A percentile compares a stretch with the other conserved stretches of the same genome.
phyloP scores from a whole-genome alignment of 1,284 basidiomycete genomes.

The Microbotryum saponariae region DNA sequence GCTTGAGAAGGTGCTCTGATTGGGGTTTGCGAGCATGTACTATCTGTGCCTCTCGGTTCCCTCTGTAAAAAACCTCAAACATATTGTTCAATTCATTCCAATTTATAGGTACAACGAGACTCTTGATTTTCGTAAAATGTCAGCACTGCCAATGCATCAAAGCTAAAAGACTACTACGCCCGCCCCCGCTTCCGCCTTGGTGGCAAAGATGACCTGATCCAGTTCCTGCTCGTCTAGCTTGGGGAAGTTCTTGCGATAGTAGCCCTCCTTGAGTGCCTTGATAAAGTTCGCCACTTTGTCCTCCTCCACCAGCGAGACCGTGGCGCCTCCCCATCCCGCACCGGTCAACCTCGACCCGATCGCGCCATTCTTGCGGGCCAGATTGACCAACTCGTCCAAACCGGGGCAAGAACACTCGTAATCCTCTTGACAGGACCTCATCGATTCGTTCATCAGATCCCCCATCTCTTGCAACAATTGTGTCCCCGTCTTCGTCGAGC shows the following conservation, averaged over 20 bases:
- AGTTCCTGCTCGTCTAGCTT: conserved; percentile 55
- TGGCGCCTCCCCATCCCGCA: conserved; percentile 86
- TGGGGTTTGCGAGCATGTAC: background rate
- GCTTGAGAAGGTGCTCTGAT: too few species aligned
- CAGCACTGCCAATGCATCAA: too few species aligned
- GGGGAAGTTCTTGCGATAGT: conserved; percentile 52
- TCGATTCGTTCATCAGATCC: conserved; percentile 66
- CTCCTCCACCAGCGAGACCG: conserved; percentile 69
- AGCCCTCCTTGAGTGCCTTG: conserved; percentile 52
- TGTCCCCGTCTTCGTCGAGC: conserved; percentile 8
- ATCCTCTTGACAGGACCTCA: conserved; percentile 57
- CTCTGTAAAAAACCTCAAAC: background rate
- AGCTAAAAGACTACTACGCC: conserved; percentile 15
- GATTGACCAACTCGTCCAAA: conserved; percentile 57
- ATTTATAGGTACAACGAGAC: background rate
- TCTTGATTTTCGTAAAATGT: background rate
- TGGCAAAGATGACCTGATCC: conserved; percentile 69
- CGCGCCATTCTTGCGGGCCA: conserved; percentile 61
- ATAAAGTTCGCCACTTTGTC: conserved; percentile 62
- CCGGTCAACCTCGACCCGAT: conserved; percentile 69
- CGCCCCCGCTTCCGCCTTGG: conserved; percentile 71
- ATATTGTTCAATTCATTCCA: background rate
- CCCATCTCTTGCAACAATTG: conserved; percentile 53
- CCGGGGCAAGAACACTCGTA: conserved; percentile 74
- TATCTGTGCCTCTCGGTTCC: background rate